A percentile compares a stretch with the other conserved stretches of the same genome.
These are phyloP conservation scores for Vigna angularis DNA, from an alignment of 306 rosid genomes.

Conservation along the genomic window DNA sequence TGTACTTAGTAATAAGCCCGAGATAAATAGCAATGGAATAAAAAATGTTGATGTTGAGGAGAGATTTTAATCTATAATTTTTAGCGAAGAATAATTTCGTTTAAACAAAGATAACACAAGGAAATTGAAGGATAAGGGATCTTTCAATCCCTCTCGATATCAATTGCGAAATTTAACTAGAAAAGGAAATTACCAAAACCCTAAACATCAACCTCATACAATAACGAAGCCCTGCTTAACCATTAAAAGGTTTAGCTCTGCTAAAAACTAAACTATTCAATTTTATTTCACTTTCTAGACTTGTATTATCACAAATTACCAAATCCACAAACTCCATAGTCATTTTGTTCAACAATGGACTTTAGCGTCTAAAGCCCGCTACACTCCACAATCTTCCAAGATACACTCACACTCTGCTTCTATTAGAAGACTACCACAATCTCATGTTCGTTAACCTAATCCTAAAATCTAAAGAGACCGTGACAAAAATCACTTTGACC, in stretches of 20 bases:
- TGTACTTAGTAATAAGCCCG: not conserved
- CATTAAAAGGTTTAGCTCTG: slow-evolving; percentile 10
- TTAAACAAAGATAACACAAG: not conserved
- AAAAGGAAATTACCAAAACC: slow-evolving; percentile 1
- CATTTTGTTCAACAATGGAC: not conserved
- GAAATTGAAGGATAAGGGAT: slow-evolving; percentile 1
- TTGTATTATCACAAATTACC: not conserved
- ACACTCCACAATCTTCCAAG: slow-evolving; percentile 5
- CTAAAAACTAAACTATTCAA: not conserved
- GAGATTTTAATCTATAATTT: not conserved
- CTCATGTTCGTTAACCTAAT: not conserved
- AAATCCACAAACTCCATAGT: slow-evolving; percentile 2
- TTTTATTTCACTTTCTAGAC: not conserved
- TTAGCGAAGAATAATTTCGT: not conserved
- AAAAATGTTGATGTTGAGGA: not conserved
- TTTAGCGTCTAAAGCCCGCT: not conserved
- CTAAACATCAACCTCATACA: slow-evolving; percentile 22
- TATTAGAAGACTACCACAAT: not conserved
- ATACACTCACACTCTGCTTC: slow-evolving; percentile 16
- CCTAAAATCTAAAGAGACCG: not conserved
- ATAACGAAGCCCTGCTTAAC: slow-evolving; percentile 10
- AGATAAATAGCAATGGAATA: not conserved
- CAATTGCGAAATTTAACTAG: not conserved
- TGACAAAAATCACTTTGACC: not conserved
- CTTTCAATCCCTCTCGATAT: slow-evolving; percentile 6